A percentile compares a stretch with the other conserved stretches of the same genome.
phyloP scores from a whole-genome alignment of 176 grass and related monocot genomes.

The Neostapfia colusana region DNA sequence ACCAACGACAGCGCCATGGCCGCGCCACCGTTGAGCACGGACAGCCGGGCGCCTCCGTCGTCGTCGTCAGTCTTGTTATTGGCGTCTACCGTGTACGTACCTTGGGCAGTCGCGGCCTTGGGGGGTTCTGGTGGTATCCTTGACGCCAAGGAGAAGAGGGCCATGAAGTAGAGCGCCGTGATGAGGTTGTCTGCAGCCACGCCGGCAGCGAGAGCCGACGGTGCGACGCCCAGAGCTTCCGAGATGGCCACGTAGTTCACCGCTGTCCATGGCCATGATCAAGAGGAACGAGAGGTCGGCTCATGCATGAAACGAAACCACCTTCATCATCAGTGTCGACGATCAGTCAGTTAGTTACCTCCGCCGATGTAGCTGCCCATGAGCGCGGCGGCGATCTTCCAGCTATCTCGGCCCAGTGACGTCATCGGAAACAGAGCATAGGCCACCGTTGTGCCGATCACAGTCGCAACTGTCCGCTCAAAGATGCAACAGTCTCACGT shows the following conservation, averaged over 20 bases:
- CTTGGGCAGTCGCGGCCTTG: slow-evolving; percentile 27
- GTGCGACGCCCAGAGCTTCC: slow-evolving; percentile 52
- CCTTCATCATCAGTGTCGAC: too few relatives aligned
- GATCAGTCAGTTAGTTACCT: slow-evolving; percentile 27
- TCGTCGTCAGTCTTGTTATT: background rate
- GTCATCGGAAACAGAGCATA: slow-evolving; percentile 76
- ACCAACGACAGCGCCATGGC: slow-evolving; percentile 69
- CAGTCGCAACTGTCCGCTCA: slow-evolving; percentile 50
- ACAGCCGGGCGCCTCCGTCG: slow-evolving; percentile 36
- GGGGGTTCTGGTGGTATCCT: slow-evolving; percentile 62
- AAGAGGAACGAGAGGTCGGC: background rate
- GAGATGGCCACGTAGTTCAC: slow-evolving; percentile 86
- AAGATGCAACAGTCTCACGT: background rate
- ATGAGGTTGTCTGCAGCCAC: slow-evolving; percentile 91
- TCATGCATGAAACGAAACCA: background rate
- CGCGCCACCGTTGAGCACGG: slow-evolving; percentile 56
- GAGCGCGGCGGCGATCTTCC: slow-evolving; percentile 90
- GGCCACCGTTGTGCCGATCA: slow-evolving; percentile 61
- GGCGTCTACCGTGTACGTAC: slow-evolving; percentile 6
- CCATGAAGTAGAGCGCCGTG: slow-evolving; percentile 75
- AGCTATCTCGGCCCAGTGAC: slow-evolving; percentile 81
- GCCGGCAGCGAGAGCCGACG: slow-evolving; percentile 72
- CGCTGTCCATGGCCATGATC: slow-evolving; percentile 38
- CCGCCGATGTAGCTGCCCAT: slow-evolving; percentile 97
- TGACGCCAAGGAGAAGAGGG: slow-evolving; percentile 71